Conservation (phyloP, 2,329 filamentous ascomycete genomes). For the Tolypocladium amazonense region DNA sequence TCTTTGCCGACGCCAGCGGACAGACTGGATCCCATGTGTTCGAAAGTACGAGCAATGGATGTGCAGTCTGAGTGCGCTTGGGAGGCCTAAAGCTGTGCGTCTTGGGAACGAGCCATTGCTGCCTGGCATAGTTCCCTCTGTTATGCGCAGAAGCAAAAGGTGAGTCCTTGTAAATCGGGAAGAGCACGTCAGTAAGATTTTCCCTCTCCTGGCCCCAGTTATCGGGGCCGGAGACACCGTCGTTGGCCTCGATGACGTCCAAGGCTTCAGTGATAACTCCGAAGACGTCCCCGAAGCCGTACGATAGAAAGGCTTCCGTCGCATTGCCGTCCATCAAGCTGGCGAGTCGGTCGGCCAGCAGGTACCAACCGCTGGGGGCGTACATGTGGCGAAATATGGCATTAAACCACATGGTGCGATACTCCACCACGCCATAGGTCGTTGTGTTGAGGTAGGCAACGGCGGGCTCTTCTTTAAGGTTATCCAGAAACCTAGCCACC, state of each 20-base stretch:
- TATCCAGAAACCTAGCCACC: constrained; percentile 19
- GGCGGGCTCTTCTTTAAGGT: constrained; percentile 26
- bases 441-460: constrained; percentile 30
- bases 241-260: constrained; percentile 15
- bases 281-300: constrained; percentile 10
- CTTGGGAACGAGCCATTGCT: constrained; percentile 17
- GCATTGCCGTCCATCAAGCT: constrained; percentile 27
- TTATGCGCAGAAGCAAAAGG: constrained; percentile 17
- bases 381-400: constrained; percentile 29
- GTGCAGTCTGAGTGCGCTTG: constrained; percentile 19
- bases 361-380: constrained; percentile 24
- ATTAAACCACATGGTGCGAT: constrained; percentile 20
- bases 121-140: constrained; percentile 19
- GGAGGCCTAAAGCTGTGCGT: constrained; percentile 16
- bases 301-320: constrained; percentile 24
- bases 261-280: constrained; percentile 13
- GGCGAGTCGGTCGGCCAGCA: constrained; percentile 22
- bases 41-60: constrained; percentile 20
- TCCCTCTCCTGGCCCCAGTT: constrained; percentile 22
- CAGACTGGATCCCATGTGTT: constrained; percentile 39
- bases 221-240: constrained; percentile 10
- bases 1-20: constrained; percentile 25
- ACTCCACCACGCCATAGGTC: constrained; percentile 26
- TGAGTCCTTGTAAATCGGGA: constrained; percentile 19
- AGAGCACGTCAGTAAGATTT: constrained; percentile 21